phyloP scores from a whole-genome alignment of 2,329 filamentous ascomycete genomes.

The Fusarium poae region DNA sequence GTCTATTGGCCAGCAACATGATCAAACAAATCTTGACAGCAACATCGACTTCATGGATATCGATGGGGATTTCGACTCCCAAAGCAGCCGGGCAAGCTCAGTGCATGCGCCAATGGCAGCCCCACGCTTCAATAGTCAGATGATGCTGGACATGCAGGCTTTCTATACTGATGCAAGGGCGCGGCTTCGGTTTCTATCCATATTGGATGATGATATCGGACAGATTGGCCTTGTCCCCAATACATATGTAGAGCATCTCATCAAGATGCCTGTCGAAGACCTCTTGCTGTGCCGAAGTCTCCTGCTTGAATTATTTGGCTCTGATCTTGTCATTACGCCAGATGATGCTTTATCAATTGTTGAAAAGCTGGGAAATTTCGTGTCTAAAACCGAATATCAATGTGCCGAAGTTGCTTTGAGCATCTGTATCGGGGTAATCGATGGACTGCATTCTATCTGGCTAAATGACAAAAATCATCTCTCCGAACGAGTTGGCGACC shows the following conservation, averaged over 20 bases:
- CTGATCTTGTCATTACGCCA: constrained; percentile 64
- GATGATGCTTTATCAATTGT: constrained; percentile 63
- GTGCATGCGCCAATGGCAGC: constrained; percentile 56
- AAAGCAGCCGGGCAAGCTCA: constrained; percentile 63
- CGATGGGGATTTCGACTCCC: constrained; percentile 74
- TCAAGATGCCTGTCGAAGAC: constrained; percentile 65
- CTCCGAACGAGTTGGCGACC: constrained; percentile 74
- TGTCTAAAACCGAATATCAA: constrained; percentile 71
- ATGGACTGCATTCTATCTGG: constrained; percentile 74
- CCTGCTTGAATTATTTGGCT: constrained; percentile 65
- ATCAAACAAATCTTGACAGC: constrained; percentile 49
- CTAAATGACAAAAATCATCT: constrained; percentile 69
- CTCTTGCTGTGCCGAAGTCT: constrained; percentile 65
- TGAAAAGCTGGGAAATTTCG: constrained; percentile 64
- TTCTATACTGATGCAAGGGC: constrained; percentile 64
- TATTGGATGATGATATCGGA: constrained; percentile 58
- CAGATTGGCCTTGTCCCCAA: constrained; percentile 65
- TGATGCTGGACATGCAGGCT: constrained; percentile 58
- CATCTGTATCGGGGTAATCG: constrained; percentile 76
- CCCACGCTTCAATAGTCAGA: constrained; percentile 60
- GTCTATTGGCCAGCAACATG: constrained; percentile 40
- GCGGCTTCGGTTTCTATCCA: constrained; percentile 61
- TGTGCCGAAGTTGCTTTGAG: constrained; percentile 80
- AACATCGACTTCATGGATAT: constrained; percentile 73
- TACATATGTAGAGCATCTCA: constrained; percentile 63